These are phyloP conservation scores for Heimioporus sp. DNA, from an alignment of 768 basidiomycete species.

Conservation along the genomic window DNA sequence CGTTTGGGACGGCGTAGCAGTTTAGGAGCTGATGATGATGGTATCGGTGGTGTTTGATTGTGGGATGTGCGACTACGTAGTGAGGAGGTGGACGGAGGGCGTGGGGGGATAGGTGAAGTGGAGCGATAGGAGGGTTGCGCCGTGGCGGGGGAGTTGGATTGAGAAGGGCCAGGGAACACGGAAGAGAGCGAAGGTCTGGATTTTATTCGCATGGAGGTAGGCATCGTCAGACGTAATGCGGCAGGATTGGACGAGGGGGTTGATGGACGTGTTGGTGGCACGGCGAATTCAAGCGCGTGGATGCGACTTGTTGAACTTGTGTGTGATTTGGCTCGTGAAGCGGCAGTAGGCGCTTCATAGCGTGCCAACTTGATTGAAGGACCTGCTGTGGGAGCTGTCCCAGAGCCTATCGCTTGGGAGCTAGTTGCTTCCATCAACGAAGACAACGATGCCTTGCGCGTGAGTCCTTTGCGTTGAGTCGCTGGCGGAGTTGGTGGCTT, in stretches of 20 bases:
- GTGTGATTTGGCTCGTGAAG: slow-evolving; percentile 74
- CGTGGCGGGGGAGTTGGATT: slow-evolving; percentile 23
- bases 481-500: slow-evolving; percentile 74
- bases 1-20: slow-evolving; percentile 77
- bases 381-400: slow-evolving; percentile 32
- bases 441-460: slow-evolving; percentile 78
- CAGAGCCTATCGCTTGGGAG: slow-evolving; percentile 56
- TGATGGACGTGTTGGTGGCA: slow-evolving; percentile 75
- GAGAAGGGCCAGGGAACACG: slow-evolving; percentile 56
- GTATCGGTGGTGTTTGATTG: slow-evolving; percentile 30
- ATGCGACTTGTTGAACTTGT: slow-evolving; percentile 64
- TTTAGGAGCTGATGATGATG: slow-evolving; percentile 54
- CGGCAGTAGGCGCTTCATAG: slow-evolving; percentile 78
- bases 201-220: slow-evolving; percentile 75
- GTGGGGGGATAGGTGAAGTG: slow-evolving; percentile 56
- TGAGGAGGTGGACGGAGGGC: slow-evolving; percentile 58
- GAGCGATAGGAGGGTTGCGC: slow-evolving; percentile 41
- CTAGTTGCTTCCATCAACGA: slow-evolving; percentile 63
- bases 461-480: slow-evolving; percentile 52
- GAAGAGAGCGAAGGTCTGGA: slow-evolving; percentile 72
- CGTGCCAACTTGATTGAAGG: slow-evolving; percentile 44
- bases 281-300: slow-evolving; percentile 55
- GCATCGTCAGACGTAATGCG: slow-evolving; percentile 84
- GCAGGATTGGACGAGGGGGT: slow-evolving; percentile 78
- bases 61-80: slow-evolving; percentile 35